Base-by-base conservation (phyloP, 192 early-diverging fungal genomes). In the Linnemannia exigua region DNA sequence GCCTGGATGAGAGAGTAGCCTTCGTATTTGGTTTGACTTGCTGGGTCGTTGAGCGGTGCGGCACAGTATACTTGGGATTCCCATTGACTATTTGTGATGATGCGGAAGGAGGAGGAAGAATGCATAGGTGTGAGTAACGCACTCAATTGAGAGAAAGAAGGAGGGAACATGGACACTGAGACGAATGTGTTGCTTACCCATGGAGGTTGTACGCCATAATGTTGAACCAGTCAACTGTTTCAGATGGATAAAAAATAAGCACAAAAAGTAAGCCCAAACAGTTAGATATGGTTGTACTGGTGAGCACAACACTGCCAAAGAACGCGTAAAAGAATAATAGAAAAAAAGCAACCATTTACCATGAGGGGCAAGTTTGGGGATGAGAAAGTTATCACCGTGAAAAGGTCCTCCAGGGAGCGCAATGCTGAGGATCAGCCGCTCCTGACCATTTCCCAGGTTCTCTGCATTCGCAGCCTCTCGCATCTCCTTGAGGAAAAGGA, bases 131-230 rank as follows among this genome's bases (percentile, higher is more conserved):
- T 41, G 35, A 36, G 36, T 68, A 17, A 36, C 36, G 9, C 36
- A 35, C 1, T 36, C 67, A 44, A 46, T 48, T 67, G 16, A 69
- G 37, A n/a, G 6, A 41, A 36, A 47, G n/a, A 44, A 16, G 5
- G 68, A 9, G n/a, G 12, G 12, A n/a, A n/a, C n/a, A n/a, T n/a
- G n/a, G n/a, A n/a, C 12, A 22, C 16, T 37, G 35, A 20, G 46
- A 58, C 14, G 2, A 7, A 6, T 74, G 0, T 6, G 28, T 52
- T 50, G 41, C 72, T 80, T 74, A 80, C 79, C 79, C 79, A 33
- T 80, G 79, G 5, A 80, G 71, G 25, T 80, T 80, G 63, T 80
- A 80, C 3, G 79, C 79, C 79, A 80, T 80, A 36, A 80, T 80
- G 63, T 80, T 80, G 63, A 80, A 80, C 79, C 79, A 80, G n/a